Evolutionary conservation across 768 basidiomycete species (phyloP).

Genomic region (Trichaptum fuscoviolaceum): DNA sequence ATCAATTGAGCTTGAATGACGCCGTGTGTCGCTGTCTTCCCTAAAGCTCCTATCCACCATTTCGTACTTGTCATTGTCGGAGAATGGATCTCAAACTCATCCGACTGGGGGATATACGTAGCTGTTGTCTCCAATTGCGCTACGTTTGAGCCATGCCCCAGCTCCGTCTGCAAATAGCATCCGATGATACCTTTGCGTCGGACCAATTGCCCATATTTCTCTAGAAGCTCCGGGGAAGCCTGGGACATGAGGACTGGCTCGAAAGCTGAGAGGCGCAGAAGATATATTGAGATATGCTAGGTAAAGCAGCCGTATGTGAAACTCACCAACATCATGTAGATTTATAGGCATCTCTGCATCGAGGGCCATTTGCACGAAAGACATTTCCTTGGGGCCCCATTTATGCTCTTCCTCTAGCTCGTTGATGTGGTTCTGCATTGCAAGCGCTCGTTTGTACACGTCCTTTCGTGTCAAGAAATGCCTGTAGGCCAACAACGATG

Average conservation of each 20-base stretch:
- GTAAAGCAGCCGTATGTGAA: background rate
- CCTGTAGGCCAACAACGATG: slow-evolving; percentile 26
- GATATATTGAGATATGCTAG: slow-evolving; percentile 23
- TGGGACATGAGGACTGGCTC: slow-evolving; percentile 63
- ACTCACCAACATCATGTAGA: slow-evolving; percentile 32
- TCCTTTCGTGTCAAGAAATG: slow-evolving; percentile 56
- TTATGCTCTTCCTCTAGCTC: slow-evolving; percentile 51
- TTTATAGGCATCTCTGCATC: slow-evolving; percentile 50
- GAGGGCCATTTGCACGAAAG: slow-evolving; percentile 39
- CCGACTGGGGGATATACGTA: slow-evolving; percentile 59
- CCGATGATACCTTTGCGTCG: slow-evolving; percentile 55
- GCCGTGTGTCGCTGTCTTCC: slow-evolving; percentile 69
- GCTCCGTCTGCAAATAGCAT: slow-evolving; percentile 74
- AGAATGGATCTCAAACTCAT: slow-evolving; percentile 72
- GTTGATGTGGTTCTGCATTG: slow-evolving; percentile 48
- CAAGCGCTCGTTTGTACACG: slow-evolving; percentile 47
- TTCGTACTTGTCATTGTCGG: slow-evolving; percentile 71
- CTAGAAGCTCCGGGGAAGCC: slow-evolving; percentile 47
- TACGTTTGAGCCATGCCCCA: slow-evolving; percentile 75
- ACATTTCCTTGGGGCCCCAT: slow-evolving; percentile 48
- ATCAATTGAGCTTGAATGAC: slow-evolving; percentile 73
- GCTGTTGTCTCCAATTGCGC: slow-evolving; percentile 67
- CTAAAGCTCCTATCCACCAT: slow-evolving; percentile 79
- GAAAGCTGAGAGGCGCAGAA: slow-evolving; percentile 36
- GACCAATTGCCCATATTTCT: slow-evolving; percentile 46